Conservation (phyloP, 2,329 filamentous ascomycete species). For the Aureobasidium vineae region DNA sequence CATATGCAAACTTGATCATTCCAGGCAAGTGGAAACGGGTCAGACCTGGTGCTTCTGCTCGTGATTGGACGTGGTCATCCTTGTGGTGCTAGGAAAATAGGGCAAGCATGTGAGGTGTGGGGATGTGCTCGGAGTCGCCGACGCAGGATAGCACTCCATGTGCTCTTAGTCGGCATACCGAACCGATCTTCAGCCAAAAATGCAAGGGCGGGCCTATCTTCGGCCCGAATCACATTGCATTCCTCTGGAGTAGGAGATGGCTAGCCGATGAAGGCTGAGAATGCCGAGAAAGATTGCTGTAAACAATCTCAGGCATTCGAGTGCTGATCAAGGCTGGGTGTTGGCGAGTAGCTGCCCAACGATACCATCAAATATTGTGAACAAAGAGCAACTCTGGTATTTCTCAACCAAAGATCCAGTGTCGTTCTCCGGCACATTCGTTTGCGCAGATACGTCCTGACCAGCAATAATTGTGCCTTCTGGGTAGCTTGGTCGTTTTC, state of each 20-base stretch:
- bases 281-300: background rate
- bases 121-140: background rate
- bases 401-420: constrained; percentile 62
- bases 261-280: background rate
- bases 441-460: constrained; percentile 43
- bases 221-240: constrained; percentile 6
- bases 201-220: background rate
- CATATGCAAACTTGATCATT: background rate
- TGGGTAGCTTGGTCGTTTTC: constrained; percentile 64
- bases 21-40: background rate
- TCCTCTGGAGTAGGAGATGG: background rate
- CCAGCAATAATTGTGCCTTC: constrained; percentile 64
- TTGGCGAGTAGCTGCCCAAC: constrained; percentile 37
- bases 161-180: constrained; percentile 4
- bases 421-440: constrained; percentile 35
- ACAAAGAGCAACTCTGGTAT: constrained; percentile 69
- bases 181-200: background rate
- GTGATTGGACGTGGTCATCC: background rate
- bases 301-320: background rate
- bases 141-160: background rate
- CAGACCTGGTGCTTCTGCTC: background rate
- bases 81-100: background rate
- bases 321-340: constrained; percentile 5
- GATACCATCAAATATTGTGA: constrained; percentile 65
- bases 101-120: background rate